These are phyloP conservation scores for Dipteronia sinensis DNA, from an alignment of 345 rosid genomes.

Conservation along the genomic window DNA sequence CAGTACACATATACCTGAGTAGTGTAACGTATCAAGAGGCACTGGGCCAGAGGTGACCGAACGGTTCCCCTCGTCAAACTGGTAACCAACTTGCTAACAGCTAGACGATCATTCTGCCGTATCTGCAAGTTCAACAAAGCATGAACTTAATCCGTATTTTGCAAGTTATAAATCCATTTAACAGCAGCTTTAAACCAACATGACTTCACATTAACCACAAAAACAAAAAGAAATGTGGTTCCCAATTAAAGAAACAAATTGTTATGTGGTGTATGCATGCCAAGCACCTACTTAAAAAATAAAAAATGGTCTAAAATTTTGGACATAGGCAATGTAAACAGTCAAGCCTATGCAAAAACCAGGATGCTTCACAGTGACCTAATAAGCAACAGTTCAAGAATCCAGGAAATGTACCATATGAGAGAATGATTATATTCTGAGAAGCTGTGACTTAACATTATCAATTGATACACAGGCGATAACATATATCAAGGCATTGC, in stretches of 20 bases:
- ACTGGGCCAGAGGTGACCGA: slow-evolving; percentile 96
- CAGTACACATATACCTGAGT: slow-evolving; percentile 65
- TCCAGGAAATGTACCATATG: background rate
- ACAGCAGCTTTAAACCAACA: background rate
- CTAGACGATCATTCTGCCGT: slow-evolving; percentile 88
- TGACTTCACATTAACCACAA: background rate
- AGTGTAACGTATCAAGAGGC: slow-evolving; percentile 88
- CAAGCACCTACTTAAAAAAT: background rate
- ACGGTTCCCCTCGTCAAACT: slow-evolving; percentile 95
- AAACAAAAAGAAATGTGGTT: background rate
- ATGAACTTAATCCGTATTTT: background rate
- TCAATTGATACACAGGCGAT: background rate
- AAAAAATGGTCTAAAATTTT: background rate
- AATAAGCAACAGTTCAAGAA: background rate
- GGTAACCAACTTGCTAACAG: slow-evolving; percentile 88
- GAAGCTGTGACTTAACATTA: background rate
- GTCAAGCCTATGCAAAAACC: background rate
- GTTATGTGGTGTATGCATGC: background rate
- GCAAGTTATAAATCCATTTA: slow-evolving; percentile 9
- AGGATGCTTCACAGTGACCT: background rate
- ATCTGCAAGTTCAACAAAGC: slow-evolving; percentile 52
- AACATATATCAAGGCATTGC: background rate
- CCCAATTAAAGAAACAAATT: too few relatives aligned
- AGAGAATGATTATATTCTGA: background rate
- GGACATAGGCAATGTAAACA: background rate